phyloP scores from a whole-genome alignment of 1,139 yeast species.

The Taphrina populina region DNA sequence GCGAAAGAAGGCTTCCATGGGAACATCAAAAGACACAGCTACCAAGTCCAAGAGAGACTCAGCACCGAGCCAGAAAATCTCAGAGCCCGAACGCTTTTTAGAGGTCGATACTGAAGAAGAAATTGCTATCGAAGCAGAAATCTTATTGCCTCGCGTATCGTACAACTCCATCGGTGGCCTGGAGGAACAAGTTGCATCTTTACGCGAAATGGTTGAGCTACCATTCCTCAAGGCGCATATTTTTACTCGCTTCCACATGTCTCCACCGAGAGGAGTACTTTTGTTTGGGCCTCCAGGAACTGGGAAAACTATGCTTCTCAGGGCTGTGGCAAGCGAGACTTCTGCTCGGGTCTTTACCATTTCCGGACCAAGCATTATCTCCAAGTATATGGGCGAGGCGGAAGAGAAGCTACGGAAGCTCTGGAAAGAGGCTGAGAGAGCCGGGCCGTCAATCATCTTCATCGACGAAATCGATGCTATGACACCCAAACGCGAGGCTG shows the following conservation, averaged over 20 bases:
- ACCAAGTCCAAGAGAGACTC: constrained; percentile 2
- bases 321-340: constrained; percentile 71
- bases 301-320: constrained; percentile 85
- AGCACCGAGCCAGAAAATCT: not conserved
- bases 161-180: constrained; percentile 77
- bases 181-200: constrained; percentile 57
- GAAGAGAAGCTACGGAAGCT: constrained; percentile 78
- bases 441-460: constrained; percentile 81
- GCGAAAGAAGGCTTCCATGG: constrained; percentile 34
- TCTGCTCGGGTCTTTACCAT: constrained; percentile 78
- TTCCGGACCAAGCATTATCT: constrained; percentile 87
- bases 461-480: constrained; percentile 92
- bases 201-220: constrained; percentile 69
- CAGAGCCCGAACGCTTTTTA: constrained; percentile 25
- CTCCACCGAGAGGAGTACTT: constrained; percentile 85
- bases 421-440: constrained; percentile 77
- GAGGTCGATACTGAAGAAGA: constrained; percentile 37
- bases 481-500: constrained; percentile 82
- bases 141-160: constrained; percentile 37
- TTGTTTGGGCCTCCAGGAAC: constrained; percentile 98
- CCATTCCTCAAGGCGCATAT: constrained; percentile 77
- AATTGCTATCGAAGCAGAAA: not conserved
- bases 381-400: constrained; percentile 90
- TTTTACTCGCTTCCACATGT: constrained; percentile 79
- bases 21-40: constrained; percentile 12